phyloP scores from a whole-genome alignment of 345 rosid genomes.

The Eucalyptus albens region DNA sequence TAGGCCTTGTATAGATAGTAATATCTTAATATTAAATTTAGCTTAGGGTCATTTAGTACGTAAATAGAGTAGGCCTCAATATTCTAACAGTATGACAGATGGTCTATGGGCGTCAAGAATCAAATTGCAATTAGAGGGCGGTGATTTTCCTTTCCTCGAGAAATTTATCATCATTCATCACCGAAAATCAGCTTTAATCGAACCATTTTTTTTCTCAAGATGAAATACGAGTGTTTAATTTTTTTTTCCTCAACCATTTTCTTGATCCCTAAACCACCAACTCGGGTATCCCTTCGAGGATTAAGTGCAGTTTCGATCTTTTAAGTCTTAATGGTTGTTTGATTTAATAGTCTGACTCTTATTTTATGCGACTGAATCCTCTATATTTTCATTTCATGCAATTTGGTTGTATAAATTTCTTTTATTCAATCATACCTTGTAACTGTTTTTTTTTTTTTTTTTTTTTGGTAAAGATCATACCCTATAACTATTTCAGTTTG shows the following conservation, averaged over 20 bases:
- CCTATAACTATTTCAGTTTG: background rate
- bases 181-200: background rate
- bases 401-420: background rate
- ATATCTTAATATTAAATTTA: too few species aligned
- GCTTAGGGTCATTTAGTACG: background rate
- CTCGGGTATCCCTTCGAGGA: background rate
- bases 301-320: background rate
- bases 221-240: background rate
- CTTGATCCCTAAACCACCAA: too few species aligned
- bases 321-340: background rate
- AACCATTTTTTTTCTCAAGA: background rate
- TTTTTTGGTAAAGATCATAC: too few species aligned
- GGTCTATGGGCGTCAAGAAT: background rate
- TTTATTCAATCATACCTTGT: background rate
- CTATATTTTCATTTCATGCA: background rate
- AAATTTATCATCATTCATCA: background rate
- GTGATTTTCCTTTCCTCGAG: background rate
- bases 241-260: background rate
- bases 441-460: too few species aligned
- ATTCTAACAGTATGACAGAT: background rate
- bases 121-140: background rate
- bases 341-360: background rate
- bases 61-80: background rate
- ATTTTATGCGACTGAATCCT: background rate
- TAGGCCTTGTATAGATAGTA: too few species aligned